Base-by-base conservation (phyloP, 495 filamentous ascomycete species). In the Penicillium cosmopolitanum region DNA sequence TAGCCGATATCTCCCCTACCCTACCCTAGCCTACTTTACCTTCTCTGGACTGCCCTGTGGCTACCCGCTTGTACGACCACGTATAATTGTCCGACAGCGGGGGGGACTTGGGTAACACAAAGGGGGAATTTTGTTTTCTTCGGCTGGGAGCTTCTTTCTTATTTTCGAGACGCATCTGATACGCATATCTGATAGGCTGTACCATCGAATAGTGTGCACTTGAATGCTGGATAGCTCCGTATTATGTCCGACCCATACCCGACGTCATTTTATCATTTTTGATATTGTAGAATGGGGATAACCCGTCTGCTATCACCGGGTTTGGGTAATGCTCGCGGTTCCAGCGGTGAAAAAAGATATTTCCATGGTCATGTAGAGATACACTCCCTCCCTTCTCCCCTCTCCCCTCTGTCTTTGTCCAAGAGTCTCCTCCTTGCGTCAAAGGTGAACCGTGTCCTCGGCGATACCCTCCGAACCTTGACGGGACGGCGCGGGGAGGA, bases 401-500 rank as follows among this genome's bases (percentile, higher is more conserved):
- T 28, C 25, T 28, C 6, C 28, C 28, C 28, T 31, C 8, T 31
- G 28, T 8, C 28, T 31, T 8, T 31, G 5, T 31, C 28, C 28
- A 31, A 31, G 28, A 31, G 36, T 38, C 36, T 13, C 10, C 69
- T 72, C 74, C 75, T 76, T 77, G 72, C 73, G 58, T 67, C 58
- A 66, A 66, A 72, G 66, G 28, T 31, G 28, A 31, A 31, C 28
- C 69, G 60, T 76, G 73, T 71, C 60, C 40, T 70, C 60, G 66
- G 61, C 65, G 70, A 74, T 68, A 65, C 67, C 65, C 67, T 68
- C 73, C 72, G 68, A 77, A 77, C 76, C 76, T 79, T 77, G 72
- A 79, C 76, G 76, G 76, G 73, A 73, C 76, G 76, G 76, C 66
- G 72, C 75, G 74, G 64, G 44, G 23, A 55, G 48, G 65, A 68